Evolutionary conservation across 2,329 filamentous ascomycete genomes (phyloP).

Genomic region (Xylariaceae sp.): DNA sequence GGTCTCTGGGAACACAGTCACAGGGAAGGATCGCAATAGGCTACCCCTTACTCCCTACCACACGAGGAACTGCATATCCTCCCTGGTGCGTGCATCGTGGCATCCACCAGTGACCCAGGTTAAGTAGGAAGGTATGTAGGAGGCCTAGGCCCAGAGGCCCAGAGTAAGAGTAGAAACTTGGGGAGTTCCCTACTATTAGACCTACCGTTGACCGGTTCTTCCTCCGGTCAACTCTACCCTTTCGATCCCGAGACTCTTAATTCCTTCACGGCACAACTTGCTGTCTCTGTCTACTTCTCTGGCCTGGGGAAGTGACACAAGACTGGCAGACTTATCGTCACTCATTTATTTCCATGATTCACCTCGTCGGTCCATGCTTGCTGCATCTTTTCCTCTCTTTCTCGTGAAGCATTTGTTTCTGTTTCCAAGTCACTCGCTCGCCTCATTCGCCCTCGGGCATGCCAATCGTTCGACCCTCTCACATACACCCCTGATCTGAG

Average conservation of each 20-base stretch:
- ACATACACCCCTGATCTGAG: conserved; percentile 25
- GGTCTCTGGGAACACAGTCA: no score
- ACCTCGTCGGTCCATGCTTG: not conserved
- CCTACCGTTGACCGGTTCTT: no score
- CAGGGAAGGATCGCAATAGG: no score
- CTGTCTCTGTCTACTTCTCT: not conserved
- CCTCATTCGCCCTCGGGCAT: conserved; percentile 6
- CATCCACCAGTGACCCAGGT: no score
- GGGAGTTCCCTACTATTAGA: no score
- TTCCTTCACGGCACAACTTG: not conserved
- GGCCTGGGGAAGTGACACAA: not conserved
- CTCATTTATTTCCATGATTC: conserved; percentile 16
- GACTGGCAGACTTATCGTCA: conserved; percentile 4
- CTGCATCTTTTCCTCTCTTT: conserved; percentile 1
- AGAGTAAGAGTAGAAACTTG: no score
- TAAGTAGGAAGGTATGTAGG: no score
- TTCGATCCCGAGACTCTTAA: not conserved
- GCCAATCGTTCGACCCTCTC: conserved; percentile 18
- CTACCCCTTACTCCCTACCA: no score
- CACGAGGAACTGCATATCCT: no score
- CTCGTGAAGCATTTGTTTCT: not conserved
- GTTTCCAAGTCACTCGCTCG: conserved; percentile 20
- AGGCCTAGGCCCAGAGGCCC: no score
- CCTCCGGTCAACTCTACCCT: no score
- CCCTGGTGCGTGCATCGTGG: no score